These are phyloP conservation scores for Hemerocallis citrina DNA, from an alignment of 106 monocot genomes.

Conservation along the genomic window DNA sequence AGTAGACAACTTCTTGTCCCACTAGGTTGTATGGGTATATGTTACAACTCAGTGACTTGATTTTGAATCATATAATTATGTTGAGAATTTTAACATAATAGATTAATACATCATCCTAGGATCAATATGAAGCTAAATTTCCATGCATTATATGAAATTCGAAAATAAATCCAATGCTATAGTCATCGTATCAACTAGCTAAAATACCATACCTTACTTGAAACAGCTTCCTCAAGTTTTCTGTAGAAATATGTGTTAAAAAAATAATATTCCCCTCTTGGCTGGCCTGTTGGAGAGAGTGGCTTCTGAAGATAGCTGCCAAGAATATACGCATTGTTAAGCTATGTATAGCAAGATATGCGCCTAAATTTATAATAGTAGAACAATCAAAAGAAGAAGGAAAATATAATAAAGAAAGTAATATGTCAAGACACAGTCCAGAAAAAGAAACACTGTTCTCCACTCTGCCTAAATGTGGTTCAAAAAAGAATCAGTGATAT, in stretches of 20 bases:
- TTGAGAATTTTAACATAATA: too few relatives aligned
- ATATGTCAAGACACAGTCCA: too few relatives aligned
- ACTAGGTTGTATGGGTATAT: too few relatives aligned
- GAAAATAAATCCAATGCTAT: background rate
- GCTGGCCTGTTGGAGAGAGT: conserved; percentile 6
- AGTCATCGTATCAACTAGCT: background rate
- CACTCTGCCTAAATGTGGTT: too few relatives aligned
- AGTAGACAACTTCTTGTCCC: too few relatives aligned
- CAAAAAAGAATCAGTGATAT: too few relatives aligned
- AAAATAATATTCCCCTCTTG: conserved; percentile 32
- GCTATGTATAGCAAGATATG: background rate
- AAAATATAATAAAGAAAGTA: too few relatives aligned
- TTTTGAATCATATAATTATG: too few relatives aligned
- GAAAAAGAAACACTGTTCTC: too few relatives aligned
- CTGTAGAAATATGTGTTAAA: conserved; percentile 59
- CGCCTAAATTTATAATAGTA: background rate
- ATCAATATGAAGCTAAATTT: background rate
- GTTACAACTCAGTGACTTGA: too few relatives aligned
- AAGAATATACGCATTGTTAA: background rate
- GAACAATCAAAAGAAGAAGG: background rate
- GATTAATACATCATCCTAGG: background rate
- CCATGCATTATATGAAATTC: background rate
- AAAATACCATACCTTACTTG: conserved; percentile 21
- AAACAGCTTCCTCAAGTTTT: conserved; percentile 34
- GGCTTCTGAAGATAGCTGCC: conserved; percentile 39